Evolutionary conservation across 1,284 basidiomycete species (phyloP), one percentile per base, ranked within the genome.

Genomic region (Papiliotrema fonsecae): DNA sequence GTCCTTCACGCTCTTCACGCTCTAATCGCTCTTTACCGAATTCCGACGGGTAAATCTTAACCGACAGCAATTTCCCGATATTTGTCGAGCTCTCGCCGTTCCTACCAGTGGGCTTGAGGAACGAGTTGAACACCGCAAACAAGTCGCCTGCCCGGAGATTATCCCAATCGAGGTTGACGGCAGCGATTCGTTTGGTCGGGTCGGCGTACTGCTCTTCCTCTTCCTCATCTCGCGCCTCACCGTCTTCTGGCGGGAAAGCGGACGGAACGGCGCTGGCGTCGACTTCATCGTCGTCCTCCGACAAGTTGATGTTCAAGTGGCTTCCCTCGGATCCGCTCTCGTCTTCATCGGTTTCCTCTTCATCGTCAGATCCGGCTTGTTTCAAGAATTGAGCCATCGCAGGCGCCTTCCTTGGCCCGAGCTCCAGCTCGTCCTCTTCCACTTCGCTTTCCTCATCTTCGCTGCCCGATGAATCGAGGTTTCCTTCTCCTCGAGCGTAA

Each of bases 81-180:
- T 26, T 40, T 19, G 14, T 42, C 32, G 42, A 44, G 18, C 47
- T 49, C 50, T 65, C 69, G 27, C 56, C 61, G 18, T 51, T 45
- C 47, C 55, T 60, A 27, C 24, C 47, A 28, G 46, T 21, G 9
- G 47, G 51, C 47, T 78, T 50, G 18, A 97, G 79, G 45, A 94
- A 81, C 4, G 92, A 97, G 30, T 88, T 84, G 73, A 91, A 92
- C 36, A 98, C 88, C 72, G 89, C 91, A 81, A 83, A 97, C 22
- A 99, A 77, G 71, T 98, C 93, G 30, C 77, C 77, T 1, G 94
- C 90, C 42, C 87, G 86, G 48, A 98, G 82, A 74, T 97, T 83
- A 72, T 98, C 96, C 96, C 96, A 99, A 75, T 99, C 96, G 52
- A 98, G 81, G 69, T 98, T 97, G 59, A 99, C 94, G 25, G 87